Base-by-base conservation (phyloP, 805 yeast genomes). In the Wickerhamiella allomyrinae region DNA sequence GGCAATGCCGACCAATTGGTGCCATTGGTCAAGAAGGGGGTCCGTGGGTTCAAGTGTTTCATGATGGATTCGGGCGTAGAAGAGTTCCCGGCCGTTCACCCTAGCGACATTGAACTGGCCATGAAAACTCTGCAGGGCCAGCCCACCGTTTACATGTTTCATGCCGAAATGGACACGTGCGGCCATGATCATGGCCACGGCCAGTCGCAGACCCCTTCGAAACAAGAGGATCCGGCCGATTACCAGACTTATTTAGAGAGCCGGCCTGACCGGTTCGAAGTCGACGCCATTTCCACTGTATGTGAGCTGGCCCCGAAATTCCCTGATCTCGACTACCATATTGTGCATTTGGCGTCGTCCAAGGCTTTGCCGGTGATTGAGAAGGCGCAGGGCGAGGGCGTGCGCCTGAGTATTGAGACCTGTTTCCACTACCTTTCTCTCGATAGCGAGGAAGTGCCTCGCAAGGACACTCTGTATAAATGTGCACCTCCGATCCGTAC, bases 401-500 rank as follows among this genome's bases (percentile, higher is more conserved):
- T 59, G 20, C 46, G 49, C 20, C 68, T 87, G 42, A 67, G 94
- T 0, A 94, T 86, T 2, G 97, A 87, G 60, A 87, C 97, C 0
- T 87, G 97, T 60, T 87, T 85, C 73, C 97, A 87, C 59, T 87
- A 87, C 60, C 66, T 87, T 39, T 69, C 87, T 2, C 66, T 87
- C 23, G 66, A 70, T 10, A 80, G 95, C 3, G 95, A 86, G 55
- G 68, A 68, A 23, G 82, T 87, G 41, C 78, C 85, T 19, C 70
- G 75, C 52, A 72, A 81, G 41, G 74, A 79, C 20, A 89, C 97
- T 3, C 83, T 79, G 54, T 84, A 71, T 70, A 87, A 87, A 62
- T 89, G 96, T 60, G 87, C 96, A 60, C 97, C 97, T 1, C 97
- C 97, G 2, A 85, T 87, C 49, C 69, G 97, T 48, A 66, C 81